Evolutionary conservation across 1,284 basidiomycete genomes (phyloP).

Genomic region (Malassezia dermatis): DNA sequence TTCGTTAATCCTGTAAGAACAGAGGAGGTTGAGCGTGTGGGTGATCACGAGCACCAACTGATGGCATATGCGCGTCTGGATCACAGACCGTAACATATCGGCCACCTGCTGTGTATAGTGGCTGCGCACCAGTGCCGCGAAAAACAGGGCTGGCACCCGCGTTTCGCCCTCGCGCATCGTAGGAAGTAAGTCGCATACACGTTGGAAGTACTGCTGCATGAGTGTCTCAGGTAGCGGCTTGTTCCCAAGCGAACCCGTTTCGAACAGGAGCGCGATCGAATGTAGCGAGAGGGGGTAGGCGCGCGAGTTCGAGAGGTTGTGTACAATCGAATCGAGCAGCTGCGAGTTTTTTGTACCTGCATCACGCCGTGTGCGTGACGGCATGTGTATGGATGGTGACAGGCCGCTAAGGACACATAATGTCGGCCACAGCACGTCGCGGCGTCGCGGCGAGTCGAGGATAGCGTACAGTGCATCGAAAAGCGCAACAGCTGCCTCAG

Average conservation of each 20-base stretch:
- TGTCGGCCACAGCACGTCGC: constrained; percentile 9
- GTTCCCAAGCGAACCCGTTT: neutral
- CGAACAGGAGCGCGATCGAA: neutral
- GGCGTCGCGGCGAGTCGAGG: neutral
- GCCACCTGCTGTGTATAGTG: neutral
- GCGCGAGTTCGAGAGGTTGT: neutral
- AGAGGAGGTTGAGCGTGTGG: neutral
- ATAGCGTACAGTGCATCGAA: constrained; percentile 2
- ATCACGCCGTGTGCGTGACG: constrained; percentile 3
- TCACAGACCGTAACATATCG: neutral
- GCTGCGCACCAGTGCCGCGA: neutral
- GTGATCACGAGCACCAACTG: neutral
- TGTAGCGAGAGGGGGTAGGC: neutral
- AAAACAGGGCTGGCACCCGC: neutral
- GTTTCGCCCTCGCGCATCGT: neutral
- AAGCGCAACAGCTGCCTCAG: neutral
- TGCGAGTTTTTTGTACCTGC: neutral
- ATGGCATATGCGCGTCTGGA: neutral
- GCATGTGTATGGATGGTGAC: neutral
- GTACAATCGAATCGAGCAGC: neutral
- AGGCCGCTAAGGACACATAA: constrained; percentile 2
- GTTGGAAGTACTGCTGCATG: neutral
- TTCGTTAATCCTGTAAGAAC: neutral
- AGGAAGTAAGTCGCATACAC: neutral
- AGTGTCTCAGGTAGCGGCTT: neutral